Evolutionary conservation across 129 eudicot genomes (phyloP).

Genomic region (Arctium minus): DNA sequence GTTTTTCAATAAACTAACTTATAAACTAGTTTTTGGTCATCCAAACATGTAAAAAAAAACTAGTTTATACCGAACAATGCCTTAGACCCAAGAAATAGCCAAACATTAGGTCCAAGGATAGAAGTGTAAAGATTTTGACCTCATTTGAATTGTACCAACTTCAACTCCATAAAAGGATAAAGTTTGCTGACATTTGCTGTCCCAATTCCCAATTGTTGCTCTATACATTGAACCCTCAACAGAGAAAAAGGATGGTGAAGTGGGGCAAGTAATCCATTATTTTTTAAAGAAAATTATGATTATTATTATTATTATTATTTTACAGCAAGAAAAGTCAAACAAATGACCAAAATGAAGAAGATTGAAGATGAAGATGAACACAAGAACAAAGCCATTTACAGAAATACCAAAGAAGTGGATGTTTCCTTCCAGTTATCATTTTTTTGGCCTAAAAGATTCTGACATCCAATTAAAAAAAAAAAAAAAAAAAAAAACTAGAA

Average conservation of each 20-base stretch:
- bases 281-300: not conserved
- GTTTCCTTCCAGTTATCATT: conserved; percentile 32
- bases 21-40: too few species aligned
- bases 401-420: conserved; percentile 27
- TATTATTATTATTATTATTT: not conserved
- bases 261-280: conserved; percentile 20
- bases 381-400: conserved; percentile 34
- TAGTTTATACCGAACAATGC: too few species aligned
- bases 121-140: not conserved
- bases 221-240: conserved; percentile 10
- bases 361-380: not conserved
- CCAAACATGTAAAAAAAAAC: not conserved
- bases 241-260: not conserved
- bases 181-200: not conserved
- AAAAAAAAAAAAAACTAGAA: conserved; percentile 15
- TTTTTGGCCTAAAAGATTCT: conserved; percentile 11
- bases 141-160: not conserved
- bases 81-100: not conserved
- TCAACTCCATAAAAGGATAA: not conserved
- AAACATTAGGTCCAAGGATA: not conserved
- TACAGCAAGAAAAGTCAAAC: conserved; percentile 14
- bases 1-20: too few species aligned
- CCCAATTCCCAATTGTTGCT: not conserved
- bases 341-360: not conserved
- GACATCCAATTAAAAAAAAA: conserved; percentile 4